Evolutionary conservation across 495 filamentous ascomycete species (phyloP), one percentile per base, ranked within the genome.

Genomic region (Bombardia bombarda): DNA sequence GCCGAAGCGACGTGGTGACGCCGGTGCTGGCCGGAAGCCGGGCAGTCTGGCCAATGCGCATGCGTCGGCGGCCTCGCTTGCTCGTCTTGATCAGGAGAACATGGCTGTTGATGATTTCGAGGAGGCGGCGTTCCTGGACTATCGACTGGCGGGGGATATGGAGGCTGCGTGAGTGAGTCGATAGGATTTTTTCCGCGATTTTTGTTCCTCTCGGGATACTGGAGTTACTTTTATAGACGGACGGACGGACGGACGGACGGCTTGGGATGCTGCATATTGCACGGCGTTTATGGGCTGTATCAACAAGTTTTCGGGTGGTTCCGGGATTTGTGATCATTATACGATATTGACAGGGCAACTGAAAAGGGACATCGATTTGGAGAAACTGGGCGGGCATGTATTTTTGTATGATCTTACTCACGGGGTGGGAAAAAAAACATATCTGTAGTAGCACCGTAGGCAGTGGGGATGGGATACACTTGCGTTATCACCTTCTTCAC

Each of bases 71-170:
- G 18, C 21, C 1, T 8, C 33, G 1, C 25, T 40, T 23, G 40
- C 35, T 0, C 20, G 33, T n/a, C 16, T 51, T n/a, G 64, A 55
- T 10, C 62, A 68, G 47, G 65, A 71, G 52, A 70, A 57, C 23
- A 43, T 50, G 25, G 44, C 61, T 34, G 55, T 62, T 17, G 52
- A 53, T 32, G 74, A 78, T 50, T 78, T 76, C 52, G 69, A 67
- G 43, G 74, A 78, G 43, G 73, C 73, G 9, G 57, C 65, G 8
- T 78, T 78, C 42, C 43, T 78, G 42, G 68, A 70, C 44, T 59
- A 59, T 47, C 38, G 49, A 12, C 28, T 50, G 40, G 28, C 35
- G 38, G 18, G 40, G 22, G 40, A 22, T 17, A 32, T 38, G 25
- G 52, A 52, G n/a, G 51, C 54, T 57, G 17, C 23, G 50, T 28